These are phyloP conservation scores for Citrus cavaleriei DNA, from an alignment of 345 rosid genomes.

Conservation along the genomic window DNA sequence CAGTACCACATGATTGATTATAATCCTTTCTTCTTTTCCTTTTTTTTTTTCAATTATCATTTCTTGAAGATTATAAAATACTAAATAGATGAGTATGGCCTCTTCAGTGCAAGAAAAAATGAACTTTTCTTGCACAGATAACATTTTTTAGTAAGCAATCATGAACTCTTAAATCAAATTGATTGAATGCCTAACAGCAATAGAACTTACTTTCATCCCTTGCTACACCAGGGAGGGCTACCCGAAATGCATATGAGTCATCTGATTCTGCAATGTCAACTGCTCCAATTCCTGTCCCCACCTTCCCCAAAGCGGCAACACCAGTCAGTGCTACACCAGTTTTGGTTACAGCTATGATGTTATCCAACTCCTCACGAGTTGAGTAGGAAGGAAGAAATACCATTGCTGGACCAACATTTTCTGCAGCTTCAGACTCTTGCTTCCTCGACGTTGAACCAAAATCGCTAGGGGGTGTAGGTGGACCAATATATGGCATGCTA, in stretches of 20 bases:
- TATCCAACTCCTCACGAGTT: constrained; percentile 34
- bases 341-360: constrained; percentile 29
- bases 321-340: constrained; percentile 64
- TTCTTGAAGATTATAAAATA: background rate
- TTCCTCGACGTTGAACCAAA: constrained; percentile 18
- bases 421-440: constrained; percentile 21
- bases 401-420: constrained; percentile 37
- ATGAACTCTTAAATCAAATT: background rate
- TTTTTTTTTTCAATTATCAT: background rate
- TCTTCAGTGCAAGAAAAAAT: background rate
- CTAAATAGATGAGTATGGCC: background rate
- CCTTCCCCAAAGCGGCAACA: constrained; percentile 55
- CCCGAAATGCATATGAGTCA: constrained; percentile 29
- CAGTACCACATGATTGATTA: background rate
- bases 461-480: constrained; percentile 26
- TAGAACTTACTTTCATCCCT: constrained; percentile 47
- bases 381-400: constrained; percentile 51
- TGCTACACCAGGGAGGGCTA: constrained; percentile 25
- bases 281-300: constrained; percentile 58
- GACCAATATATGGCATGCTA: constrained; percentile 60
- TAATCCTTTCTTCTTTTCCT: background rate
- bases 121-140: background rate
- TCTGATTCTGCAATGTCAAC: constrained; percentile 60
- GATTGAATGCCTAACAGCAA: background rate
- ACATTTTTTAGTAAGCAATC: constrained; percentile 5